phyloP scores from a whole-genome alignment of 805 yeast genomes.

The Peterozyma toletana region DNA sequence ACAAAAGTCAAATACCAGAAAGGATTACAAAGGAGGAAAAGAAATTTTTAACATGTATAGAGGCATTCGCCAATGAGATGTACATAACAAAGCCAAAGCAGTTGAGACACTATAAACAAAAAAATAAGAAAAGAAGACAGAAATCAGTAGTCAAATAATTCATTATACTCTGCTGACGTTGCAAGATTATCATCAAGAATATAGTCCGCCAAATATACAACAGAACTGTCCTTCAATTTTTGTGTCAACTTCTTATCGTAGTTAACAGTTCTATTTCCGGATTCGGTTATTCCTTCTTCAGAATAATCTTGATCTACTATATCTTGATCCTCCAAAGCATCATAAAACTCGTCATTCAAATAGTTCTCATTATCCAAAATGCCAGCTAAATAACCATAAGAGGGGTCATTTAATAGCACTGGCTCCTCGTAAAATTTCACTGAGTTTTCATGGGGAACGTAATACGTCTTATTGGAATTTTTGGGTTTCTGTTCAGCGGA shows the following conservation, averaged over 20 bases:
- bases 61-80: no score
- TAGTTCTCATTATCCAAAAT: slow-evolving; percentile 1
- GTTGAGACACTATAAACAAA: no score
- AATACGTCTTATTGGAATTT: background rate
- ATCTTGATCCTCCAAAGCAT: background rate
- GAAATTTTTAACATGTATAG: no score
- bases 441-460: slow-evolving; percentile 3
- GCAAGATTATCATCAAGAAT: background rate
- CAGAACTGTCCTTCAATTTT: slow-evolving; percentile 5
- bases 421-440: slow-evolving; percentile 9
- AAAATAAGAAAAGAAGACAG: no score
- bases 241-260: slow-evolving; percentile 1
- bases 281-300: background rate
- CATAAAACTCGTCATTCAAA: background rate
- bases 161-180: no score
- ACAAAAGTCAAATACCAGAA: no score
- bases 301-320: background rate
- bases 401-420: slow-evolving; percentile 1
- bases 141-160: no score
- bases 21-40: no score
- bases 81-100: no score
- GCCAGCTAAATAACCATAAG: slow-evolving; percentile 6
- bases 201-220: slow-evolving; percentile 4
- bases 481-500: background rate
- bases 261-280: background rate